Evolutionary conservation across 2,329 filamentous ascomycete species (phyloP), one percentile per base, ranked within the genome.

Genomic region (Tetracladium maxilliforme): DNA sequence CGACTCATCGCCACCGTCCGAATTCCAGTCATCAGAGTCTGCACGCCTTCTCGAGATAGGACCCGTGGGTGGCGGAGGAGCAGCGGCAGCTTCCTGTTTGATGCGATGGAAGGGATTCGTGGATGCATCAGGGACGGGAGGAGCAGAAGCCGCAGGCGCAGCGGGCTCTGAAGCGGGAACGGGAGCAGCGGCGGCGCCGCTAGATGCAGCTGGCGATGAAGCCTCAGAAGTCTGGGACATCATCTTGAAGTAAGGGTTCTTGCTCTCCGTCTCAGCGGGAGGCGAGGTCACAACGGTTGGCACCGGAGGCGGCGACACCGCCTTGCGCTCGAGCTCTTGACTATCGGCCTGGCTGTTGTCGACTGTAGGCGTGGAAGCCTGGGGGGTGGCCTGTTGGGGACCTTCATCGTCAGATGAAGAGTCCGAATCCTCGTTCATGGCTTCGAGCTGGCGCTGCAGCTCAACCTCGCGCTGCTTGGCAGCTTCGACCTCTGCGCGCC

Each of bases 41-140:
- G 66, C 68, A 26, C 67, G 64, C 16, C 56, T 58, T 26, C 70
- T 62, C 16, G 64, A 64, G 6, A 58, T 51, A 17, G 48, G 40
- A 17, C 47, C 47, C 15, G 52, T 52, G 13, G 25, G 61, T 22
- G 58, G 50, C 12, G 52, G 49, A 16, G 54, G 45, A 28, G 58
- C 49, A 43, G 61, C 62, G 30, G 54, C 54, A 16, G 56, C 48
- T 34, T 81, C 66, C 38, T 78, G 70, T 5, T 78, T 71, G 45
- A 92, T 70, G 29, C 84, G 79, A 49, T 92, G 81, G 71, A 95
- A 98, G 5, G 90, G 90, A 45, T 98, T 98, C 7, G 82, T 95
- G n/a, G 81, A 86, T 14, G 68, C 63, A 23, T 74, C 64, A 17
- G 66, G 52, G 37, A 40, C 58, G 28, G 25, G 27, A 14, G 14